Base-by-base conservation (phyloP, 257 asterid genomes). In the Plantago ovata region DNA sequence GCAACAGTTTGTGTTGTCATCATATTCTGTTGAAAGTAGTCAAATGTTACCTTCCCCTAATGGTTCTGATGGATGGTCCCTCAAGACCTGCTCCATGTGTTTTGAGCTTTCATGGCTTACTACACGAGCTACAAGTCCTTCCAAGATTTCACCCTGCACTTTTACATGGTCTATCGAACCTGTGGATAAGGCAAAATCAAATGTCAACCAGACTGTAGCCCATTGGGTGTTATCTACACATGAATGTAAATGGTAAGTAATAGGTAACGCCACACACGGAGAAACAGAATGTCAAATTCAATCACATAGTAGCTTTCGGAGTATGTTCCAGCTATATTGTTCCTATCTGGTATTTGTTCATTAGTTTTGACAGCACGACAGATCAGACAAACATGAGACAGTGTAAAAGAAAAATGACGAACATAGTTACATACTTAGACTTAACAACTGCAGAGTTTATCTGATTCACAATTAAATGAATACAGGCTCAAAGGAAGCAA, bases 141-240 rank as follows among this genome's bases (percentile, higher is more conserved):
- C 98, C 82, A 92, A 81, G 69, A 92, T 88, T 77, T 92, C 98
- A 42, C 98, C 98, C 78, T 92, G 98, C 73, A 71, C 94, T 77
- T 76, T 73, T 63, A 76, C 64, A 71, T 92, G 98, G 66, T 92
- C 98, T 73, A 77, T 85, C 38, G 95, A 85, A 69, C 89, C 98
- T 92, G 87, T 71, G 62, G 56, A 44, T 56, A 60, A 64, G 13
- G 61, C 20, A 57, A 41, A 49, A 45, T 14, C 15, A 42, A 40
- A 56, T 32, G 47, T 72, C 50, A 70, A 59, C 44, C 58, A 57
- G 15, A 36, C 36, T 16, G 28, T 4, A 11, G 45, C 22, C 55
- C 32, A 39, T 1, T 7, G 19, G 38, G 14, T 22, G 18, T 52
- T 51, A 42, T 19, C 41, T 6, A n/a, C n/a, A n/a, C n/a, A n/a